phyloP scores from a whole-genome alignment of 1,284 basidiomycete species.

The Stygiomarasmius scandens region DNA sequence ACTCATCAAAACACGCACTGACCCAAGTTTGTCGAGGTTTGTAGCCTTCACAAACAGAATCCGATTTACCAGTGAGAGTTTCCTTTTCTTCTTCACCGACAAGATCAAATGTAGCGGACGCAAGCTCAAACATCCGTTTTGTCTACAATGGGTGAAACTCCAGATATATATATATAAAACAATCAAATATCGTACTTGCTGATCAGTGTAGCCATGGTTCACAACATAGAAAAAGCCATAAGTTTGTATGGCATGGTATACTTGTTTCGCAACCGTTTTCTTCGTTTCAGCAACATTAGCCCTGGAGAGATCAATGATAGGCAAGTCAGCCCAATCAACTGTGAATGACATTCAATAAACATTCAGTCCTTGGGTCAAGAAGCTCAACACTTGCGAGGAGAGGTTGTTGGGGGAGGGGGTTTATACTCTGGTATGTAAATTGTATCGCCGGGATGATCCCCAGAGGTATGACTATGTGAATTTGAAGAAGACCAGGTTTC shows the following conservation, averaged over 20 bases:
- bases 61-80: conserved; percentile 15
- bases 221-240: conserved; percentile 68
- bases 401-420: too few species aligned
- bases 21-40: conserved; percentile 18
- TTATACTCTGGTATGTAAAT: too few species aligned
- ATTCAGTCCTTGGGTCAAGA: too few species aligned
- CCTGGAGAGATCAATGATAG: conserved; percentile 64
- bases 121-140: conserved; percentile 12
- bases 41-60: conserved; percentile 15
- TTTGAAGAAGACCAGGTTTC: too few species aligned
- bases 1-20: background rate
- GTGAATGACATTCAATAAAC: too few species aligned
- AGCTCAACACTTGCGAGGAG: too few species aligned
- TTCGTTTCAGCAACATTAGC: conserved; percentile 49
- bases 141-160: conserved; percentile 2
- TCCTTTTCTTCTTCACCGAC: conserved; percentile 11
- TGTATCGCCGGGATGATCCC: too few species aligned
- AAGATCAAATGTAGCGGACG: conserved; percentile 10
- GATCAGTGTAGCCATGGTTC: conserved; percentile 55
- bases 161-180: too few species aligned
- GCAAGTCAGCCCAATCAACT: conserved; percentile 60
- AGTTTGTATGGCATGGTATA: conserved; percentile 59
- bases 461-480: too few species aligned
- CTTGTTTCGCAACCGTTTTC: conserved; percentile 46
- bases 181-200: conserved; percentile 36